Evolutionary conservation across 1,284 basidiomycete genomes (phyloP), one percentile per base, ranked within the genome.

Genomic region (Ganoderma sp.): DNA sequence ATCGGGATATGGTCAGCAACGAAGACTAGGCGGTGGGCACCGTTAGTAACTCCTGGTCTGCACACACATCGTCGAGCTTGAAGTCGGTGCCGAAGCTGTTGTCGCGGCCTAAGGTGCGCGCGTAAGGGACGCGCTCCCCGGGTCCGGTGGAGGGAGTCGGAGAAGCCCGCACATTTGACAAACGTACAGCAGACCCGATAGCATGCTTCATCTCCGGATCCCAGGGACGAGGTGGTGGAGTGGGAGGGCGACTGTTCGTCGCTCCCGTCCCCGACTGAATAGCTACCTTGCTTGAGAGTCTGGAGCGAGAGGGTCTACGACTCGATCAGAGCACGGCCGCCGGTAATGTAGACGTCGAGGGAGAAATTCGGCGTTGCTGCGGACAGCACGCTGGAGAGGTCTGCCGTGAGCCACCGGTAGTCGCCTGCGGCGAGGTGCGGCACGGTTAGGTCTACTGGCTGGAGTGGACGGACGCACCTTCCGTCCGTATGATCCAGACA

Each of bases 401-500:
- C 69, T 25, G 65, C 42, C 2, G 74, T 61, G 50, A 76, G 63
- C 73, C 74, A 74, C 5, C 67, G 68, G 64, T 75, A 67, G 58
- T 75, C 73, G 28, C 61, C 75, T 76, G 59, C 52, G 19, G n/a
- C 45, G 19, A 4, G 57, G n/a, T 37, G 14, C 37, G 37, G 56
- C 37, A 59, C 22, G 57, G 58, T 60, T 28, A 60, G 22, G 9
- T 41, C n/a, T 25, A 2, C 10, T 12, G 9, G 19, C 25, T 28
- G 25, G 25, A 17, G 10, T 12, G 3, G 22, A 19, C 9, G 14
- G 34, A 72, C 78, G 63, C 57, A 84, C 84, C 75, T 41, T 77
- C 58, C 34, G 80, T 75, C 9, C 82, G 80, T 45, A 83, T 77
- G 1, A 79, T 76, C 84, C 84, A 85, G 8, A 83, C 67, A 68